Conservation (phyloP, 768 basidiomycete genomes). For the Tulasnella sp. region DNA sequence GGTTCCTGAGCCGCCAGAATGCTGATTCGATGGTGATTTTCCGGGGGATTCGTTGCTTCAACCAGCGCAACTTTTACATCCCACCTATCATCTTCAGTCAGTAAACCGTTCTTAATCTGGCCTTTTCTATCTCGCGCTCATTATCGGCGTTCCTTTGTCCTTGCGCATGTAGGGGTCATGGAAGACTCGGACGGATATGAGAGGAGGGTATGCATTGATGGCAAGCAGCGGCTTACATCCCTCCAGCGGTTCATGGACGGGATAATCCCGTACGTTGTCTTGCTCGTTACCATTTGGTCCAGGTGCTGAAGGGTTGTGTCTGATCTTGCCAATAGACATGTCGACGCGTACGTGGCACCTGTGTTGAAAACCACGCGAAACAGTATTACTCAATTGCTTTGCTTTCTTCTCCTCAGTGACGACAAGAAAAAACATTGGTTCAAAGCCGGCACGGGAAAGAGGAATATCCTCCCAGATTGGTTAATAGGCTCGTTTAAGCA, state of each 20-base stretch:
- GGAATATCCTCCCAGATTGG: constrained; percentile 43
- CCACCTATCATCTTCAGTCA: constrained; percentile 71
- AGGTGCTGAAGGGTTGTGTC: background rate
- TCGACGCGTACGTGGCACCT: constrained; percentile 34
- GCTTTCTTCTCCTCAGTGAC: constrained; percentile 21
- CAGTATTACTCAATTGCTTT: background rate
- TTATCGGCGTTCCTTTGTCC: constrained; percentile 23
- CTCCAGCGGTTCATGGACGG: constrained; percentile 39
- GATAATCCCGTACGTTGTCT: constrained; percentile 34
- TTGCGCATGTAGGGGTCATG: background rate
- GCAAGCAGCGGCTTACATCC: constrained; percentile 71
- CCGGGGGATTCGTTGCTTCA: background rate
- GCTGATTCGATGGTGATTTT: background rate
- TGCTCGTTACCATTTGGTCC: background rate
- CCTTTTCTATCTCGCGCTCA: constrained; percentile 37
- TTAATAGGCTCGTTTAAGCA: constrained; percentile 55
- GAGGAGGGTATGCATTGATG: constrained; percentile 44
- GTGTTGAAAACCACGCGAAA: constrained; percentile 2
- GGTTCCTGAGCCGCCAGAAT: background rate
- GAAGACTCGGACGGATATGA: constrained; percentile 35
- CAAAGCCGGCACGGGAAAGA: constrained; percentile 29
- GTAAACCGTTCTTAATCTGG: constrained; percentile 19
- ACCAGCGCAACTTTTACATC: constrained; percentile 53
- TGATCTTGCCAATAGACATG: constrained; percentile 40
- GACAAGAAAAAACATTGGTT: constrained; percentile 50